These are phyloP conservation scores for Mrakia gelida DNA, from an alignment of 768 basidiomycete species.

Conservation along the genomic window DNA sequence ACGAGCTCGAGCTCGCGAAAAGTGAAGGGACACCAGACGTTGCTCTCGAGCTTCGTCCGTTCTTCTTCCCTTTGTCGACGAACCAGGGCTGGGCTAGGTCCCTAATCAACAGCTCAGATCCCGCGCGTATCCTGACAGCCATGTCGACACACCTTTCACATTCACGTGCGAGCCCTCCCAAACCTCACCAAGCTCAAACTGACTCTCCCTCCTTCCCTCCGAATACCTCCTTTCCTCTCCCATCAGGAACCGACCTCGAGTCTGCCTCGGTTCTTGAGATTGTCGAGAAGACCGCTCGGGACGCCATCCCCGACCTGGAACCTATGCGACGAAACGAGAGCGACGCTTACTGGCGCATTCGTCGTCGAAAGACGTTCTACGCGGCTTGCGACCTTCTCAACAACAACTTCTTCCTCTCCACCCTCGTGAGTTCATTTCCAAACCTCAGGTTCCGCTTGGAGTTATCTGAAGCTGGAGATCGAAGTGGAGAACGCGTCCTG, in stretches of 20 bases:
- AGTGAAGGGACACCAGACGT: neutral
- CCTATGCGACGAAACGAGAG: neutral
- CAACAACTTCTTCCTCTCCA: conserved; percentile 88
- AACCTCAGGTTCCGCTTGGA: neutral
- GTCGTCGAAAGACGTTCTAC: conserved; percentile 2
- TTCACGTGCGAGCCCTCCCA: neutral
- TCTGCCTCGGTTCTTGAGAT: neutral
- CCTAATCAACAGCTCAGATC: no score
- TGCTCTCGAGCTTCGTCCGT: neutral
- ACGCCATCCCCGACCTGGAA: neutral
- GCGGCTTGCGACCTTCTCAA: conserved; percentile 59
- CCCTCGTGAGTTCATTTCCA: conserved; percentile 60
- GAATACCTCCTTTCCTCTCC: neutral
- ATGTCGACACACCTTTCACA: neutral
- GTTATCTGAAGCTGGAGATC: no score
- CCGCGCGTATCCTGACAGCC: no score
- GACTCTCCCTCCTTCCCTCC: neutral
- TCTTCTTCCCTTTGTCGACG: neutral
- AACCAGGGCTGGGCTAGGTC: no score
- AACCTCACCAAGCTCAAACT: neutral
- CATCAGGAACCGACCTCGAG: neutral
- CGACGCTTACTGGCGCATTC: neutral
- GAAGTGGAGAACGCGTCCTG: neutral
- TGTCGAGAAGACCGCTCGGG: neutral
- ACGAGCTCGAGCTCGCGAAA: conserved; percentile 1